phyloP scores from a whole-genome alignment of 75 land plant genomes.

The Isoetes taiwanensis region DNA sequence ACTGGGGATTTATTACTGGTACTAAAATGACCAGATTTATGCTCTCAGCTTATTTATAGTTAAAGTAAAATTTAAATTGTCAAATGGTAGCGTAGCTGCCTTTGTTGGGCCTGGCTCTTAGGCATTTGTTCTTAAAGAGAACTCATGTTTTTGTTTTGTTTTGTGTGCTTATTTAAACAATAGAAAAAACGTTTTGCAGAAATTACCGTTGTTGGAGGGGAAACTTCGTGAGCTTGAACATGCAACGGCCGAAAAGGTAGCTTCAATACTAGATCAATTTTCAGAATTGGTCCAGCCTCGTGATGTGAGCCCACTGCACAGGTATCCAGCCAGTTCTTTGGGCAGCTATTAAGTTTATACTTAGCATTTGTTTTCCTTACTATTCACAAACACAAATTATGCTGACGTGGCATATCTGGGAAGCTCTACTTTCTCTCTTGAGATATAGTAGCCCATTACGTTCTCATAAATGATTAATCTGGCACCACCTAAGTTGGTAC shows the following conservation, averaged over 20 bases:
- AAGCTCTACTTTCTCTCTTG: too few species aligned
- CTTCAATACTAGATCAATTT: constrained; percentile 32
- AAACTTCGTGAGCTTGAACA: constrained; percentile 27
- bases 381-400: too few species aligned
- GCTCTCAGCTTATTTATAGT: neutral
- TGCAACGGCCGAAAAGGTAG: constrained; percentile 21
- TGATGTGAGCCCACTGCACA: constrained; percentile 30
- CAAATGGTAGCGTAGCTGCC: neutral
- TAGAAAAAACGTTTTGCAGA: constrained; percentile 23
- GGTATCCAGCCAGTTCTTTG: constrained; percentile 16
- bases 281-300: constrained; percentile 30
- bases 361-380: too few species aligned
- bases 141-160: neutral
- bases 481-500: too few species aligned
- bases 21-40: neutral
- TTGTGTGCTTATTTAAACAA: neutral
- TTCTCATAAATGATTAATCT: too few species aligned
- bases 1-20: too few species aligned
- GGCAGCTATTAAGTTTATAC: neutral
- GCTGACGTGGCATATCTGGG: too few species aligned
- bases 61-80: neutral
- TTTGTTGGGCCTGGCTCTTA: neutral
- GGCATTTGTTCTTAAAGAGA: neutral
- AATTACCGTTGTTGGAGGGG: constrained; percentile 36
- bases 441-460: too few species aligned